Conservation (phyloP, 139 green algal species). For the Trebouxia sp. region DNA sequence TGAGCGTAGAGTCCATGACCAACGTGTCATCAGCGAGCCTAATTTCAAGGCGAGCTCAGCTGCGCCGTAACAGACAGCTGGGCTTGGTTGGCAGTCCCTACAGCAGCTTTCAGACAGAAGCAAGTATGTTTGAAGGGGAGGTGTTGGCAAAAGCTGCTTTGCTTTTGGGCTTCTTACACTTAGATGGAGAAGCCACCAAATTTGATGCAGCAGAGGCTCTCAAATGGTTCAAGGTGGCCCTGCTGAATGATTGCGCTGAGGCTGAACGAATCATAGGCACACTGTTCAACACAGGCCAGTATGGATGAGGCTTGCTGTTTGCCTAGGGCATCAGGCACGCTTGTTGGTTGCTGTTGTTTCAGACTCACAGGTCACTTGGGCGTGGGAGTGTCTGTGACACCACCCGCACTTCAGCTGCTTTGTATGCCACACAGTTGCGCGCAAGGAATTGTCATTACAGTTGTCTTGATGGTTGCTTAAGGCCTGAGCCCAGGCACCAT, state of each 20-base stretch:
- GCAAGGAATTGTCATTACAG: too few species aligned
- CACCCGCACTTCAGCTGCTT: too few species aligned
- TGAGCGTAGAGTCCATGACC: neutral
- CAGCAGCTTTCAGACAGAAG: neutral
- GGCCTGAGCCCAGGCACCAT: too few species aligned
- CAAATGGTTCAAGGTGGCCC: slow-evolving; percentile 17
- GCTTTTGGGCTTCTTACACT: neutral
- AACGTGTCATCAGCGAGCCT: neutral
- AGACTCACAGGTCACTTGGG: too few species aligned
- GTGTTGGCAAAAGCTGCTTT: slow-evolving; percentile 6
- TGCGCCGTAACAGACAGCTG: neutral
- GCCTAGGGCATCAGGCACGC: too few species aligned
- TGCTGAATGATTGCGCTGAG: slow-evolving; percentile 15
- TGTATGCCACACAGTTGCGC: too few species aligned
- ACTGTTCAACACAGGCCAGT: slow-evolving; percentile 12
- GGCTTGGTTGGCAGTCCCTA: neutral
- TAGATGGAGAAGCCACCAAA: slow-evolving; percentile 15
- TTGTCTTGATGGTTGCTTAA: too few species aligned
- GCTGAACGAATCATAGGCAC: slow-evolving; percentile 5
- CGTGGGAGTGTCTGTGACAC: too few species aligned
- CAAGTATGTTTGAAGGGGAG: slow-evolving; percentile 6
- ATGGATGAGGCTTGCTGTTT: too few species aligned
- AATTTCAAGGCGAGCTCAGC: neutral
- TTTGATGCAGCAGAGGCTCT: slow-evolving; percentile 15
- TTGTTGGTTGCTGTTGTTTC: too few species aligned